These are phyloP conservation scores for Debaryomyces sp. DNA, from an alignment of 1,139 yeast genomes.

Conservation along the genomic window DNA sequence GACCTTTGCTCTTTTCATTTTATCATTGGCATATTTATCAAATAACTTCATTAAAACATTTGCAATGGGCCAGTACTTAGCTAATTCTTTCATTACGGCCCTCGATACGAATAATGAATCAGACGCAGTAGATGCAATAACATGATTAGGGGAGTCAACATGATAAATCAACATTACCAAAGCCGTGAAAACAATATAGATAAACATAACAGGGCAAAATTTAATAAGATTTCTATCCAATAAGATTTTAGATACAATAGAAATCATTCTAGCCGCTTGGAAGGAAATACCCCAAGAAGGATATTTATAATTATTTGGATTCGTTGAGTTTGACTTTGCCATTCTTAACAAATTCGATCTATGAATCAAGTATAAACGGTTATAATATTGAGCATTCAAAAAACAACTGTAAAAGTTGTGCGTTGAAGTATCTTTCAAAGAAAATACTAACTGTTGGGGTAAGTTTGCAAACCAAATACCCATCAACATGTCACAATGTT, in stretches of 20 bases:
- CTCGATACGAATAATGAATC: constrained; percentile 57
- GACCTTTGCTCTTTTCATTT: constrained; percentile 45
- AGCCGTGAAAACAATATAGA: constrained; percentile 67
- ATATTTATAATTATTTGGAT: constrained; percentile 56
- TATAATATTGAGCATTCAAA: constrained; percentile 72
- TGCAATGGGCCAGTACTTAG: constrained; percentile 51
- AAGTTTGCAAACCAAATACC: constrained; percentile 76
- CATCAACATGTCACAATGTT: constrained; percentile 79
- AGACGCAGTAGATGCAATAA: constrained; percentile 62
- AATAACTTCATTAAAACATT: constrained; percentile 42
- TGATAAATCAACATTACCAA: constrained; percentile 76
- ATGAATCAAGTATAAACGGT: constrained; percentile 71
- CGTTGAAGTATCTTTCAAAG: constrained; percentile 56
- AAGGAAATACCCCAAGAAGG: constrained; percentile 87
- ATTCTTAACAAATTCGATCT: constrained; percentile 65
- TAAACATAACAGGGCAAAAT: constrained; percentile 58
- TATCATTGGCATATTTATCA: constrained; percentile 51
- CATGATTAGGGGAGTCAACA: constrained; percentile 59
- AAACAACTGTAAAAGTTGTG: constrained; percentile 62
- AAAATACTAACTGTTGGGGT: constrained; percentile 66
- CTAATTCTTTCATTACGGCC: constrained; percentile 54
- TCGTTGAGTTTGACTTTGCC: constrained; percentile 46
- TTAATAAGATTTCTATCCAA: constrained; percentile 53
- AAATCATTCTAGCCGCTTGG: constrained; percentile 83
- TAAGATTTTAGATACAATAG: constrained; percentile 64